A percentile compares a stretch with the other conserved stretches of the same genome.
Evolutionary conservation across 495 filamentous ascomycete species (phyloP).

Genomic region (Lasiosphaeria hispida): DNA sequence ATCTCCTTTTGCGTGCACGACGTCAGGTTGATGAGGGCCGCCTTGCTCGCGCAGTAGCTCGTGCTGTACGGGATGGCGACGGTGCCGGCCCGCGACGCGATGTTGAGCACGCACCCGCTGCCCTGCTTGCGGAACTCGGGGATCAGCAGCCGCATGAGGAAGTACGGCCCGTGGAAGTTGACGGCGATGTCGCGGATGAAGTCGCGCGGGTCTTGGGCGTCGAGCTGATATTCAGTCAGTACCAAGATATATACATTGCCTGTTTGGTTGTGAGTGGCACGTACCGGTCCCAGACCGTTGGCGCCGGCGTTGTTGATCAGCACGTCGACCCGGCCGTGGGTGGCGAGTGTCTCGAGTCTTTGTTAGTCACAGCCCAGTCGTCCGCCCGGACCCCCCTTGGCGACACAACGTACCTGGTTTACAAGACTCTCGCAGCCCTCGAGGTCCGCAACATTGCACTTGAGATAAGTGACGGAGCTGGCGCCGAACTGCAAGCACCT

Average conservation of each 20-base stretch:
- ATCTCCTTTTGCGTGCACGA: slow-evolving; percentile 32
- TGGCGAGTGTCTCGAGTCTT: not conserved
- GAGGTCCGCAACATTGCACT: slow-evolving; percentile 29
- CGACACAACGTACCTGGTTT: slow-evolving; percentile 13
- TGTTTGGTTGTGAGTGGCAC: not conserved
- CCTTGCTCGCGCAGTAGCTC: slow-evolving; percentile 36
- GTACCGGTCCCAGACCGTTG: slow-evolving; percentile 27
- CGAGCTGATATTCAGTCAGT: slow-evolving; percentile 12
- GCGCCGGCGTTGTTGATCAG: slow-evolving; percentile 37
- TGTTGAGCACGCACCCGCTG: slow-evolving; percentile 33
- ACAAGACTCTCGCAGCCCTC: slow-evolving; percentile 29
- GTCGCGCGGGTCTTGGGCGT: slow-evolving; percentile 25
- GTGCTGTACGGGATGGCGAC: slow-evolving; percentile 31
- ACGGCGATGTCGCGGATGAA: slow-evolving; percentile 60
- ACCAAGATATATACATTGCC: too few species aligned
- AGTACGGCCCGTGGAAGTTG: slow-evolving; percentile 53
- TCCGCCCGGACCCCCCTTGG: not conserved
- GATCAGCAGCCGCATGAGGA: slow-evolving; percentile 32
- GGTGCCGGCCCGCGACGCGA: slow-evolving; percentile 34
- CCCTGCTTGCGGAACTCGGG: slow-evolving; percentile 25
- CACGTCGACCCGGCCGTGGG: slow-evolving; percentile 24
- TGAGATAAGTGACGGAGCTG: slow-evolving; percentile 21
- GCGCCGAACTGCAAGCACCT: slow-evolving; percentile 25
- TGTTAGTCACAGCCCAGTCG: not conserved
- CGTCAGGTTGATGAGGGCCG: slow-evolving; percentile 37